Conservation (phyloP, 148 eudicot genomes). For the Vaccinium vitisidaea region DNA sequence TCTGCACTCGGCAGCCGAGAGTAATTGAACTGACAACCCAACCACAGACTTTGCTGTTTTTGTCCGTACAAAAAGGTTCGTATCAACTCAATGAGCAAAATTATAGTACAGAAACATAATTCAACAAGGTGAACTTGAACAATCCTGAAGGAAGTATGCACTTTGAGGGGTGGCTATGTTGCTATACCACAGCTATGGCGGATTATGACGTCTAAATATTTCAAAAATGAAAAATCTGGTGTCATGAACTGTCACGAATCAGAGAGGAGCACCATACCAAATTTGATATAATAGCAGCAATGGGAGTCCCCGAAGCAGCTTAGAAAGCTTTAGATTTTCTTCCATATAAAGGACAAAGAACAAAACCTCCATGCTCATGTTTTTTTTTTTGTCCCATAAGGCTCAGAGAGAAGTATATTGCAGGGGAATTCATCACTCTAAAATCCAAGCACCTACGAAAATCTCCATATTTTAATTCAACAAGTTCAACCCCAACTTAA, state of each 20-base stretch:
- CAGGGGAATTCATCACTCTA: too few relatives aligned
- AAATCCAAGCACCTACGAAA: too few relatives aligned
- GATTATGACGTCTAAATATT: background rate
- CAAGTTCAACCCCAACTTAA: too few relatives aligned
- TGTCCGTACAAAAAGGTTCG: slow-evolving; percentile 44
- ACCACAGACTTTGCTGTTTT: slow-evolving; percentile 86
- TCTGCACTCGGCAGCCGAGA: slow-evolving; percentile 67
- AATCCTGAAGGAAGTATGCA: slow-evolving; percentile 5
- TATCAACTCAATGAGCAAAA: slow-evolving; percentile 12
- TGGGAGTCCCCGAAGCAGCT: slow-evolving; percentile 82
- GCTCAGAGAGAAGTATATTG: too few relatives aligned
- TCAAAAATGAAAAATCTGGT: background rate
- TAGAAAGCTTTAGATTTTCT: slow-evolving; percentile 98
- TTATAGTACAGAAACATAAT: slow-evolving; percentile 1
- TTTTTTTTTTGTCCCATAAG: slow-evolving; percentile 41
- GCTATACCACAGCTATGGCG: background rate
- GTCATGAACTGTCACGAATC: background rate
- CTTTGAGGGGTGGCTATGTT: background rate
- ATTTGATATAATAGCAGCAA: slow-evolving; percentile 60
- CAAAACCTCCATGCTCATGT: slow-evolving; percentile 73
- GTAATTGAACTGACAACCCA: slow-evolving; percentile 65
- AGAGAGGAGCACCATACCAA: slow-evolving; percentile 50
- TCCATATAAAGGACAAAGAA: slow-evolving; percentile 93
- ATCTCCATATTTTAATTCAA: too few relatives aligned
- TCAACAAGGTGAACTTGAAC: slow-evolving; percentile 8